Percentiles rank a stretch among this genome's conserved stretches.
phyloP scores from a whole-genome alignment of 108 stramenopile genomes.

The Parietichytrium sp. region DNA sequence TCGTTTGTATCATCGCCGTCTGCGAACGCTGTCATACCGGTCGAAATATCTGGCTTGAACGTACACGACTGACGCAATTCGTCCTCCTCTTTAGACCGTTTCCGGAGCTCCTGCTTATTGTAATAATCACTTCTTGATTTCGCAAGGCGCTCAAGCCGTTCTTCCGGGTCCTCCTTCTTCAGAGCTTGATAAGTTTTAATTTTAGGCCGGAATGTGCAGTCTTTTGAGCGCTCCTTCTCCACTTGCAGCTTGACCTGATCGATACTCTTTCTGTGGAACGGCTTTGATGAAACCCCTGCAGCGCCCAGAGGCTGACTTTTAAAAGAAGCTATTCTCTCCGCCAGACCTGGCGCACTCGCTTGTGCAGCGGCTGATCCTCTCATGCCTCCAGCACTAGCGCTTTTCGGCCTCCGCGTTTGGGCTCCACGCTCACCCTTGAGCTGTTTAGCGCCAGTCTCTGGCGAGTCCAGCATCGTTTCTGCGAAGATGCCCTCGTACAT shows the following conservation, averaged over 20 bases:
- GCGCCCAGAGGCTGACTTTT: too few species aligned
- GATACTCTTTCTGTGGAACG: background rate
- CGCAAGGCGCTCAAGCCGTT: background rate
- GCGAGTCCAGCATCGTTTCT: too few species aligned
- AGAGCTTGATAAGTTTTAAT: background rate
- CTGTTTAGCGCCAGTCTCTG: too few species aligned
- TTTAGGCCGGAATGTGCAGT: background rate
- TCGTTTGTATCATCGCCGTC: too few species aligned
- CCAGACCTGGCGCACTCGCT: too few species aligned
- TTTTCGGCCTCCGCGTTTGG: too few species aligned
- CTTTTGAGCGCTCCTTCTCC: background rate
- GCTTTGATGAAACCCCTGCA: too few species aligned
- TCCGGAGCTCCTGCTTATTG: background rate
- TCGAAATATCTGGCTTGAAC: conserved; percentile 2
- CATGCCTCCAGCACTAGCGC: too few species aligned
- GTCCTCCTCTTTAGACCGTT: background rate
- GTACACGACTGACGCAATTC: background rate
- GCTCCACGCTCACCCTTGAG: too few species aligned
- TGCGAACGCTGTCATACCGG: background rate
- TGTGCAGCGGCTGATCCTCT: too few species aligned
- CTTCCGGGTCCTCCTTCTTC: background rate
- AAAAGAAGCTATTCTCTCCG: too few species aligned
- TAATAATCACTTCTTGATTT: conserved; percentile 4
- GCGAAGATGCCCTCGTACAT: too few species aligned
- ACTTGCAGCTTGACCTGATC: background rate